Base-by-base conservation (phyloP, 305 asterid genomes). In the Rubia peregrina region DNA sequence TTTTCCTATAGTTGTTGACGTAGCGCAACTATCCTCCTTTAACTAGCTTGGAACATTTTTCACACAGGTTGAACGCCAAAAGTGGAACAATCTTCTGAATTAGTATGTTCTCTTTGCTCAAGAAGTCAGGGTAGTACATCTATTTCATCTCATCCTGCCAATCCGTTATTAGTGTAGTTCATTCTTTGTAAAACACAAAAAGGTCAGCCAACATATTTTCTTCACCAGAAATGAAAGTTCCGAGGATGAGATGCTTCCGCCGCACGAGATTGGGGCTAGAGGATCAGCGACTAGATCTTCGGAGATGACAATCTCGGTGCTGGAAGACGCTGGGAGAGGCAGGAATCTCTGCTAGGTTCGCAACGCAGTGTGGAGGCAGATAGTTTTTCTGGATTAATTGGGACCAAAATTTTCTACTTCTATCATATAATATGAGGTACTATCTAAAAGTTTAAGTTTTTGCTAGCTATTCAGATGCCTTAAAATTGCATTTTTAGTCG, bases 281-380 rank as follows among this genome's bases (percentile, higher is more conserved):
- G 88, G 86, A 71, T 85, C 90, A 65, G 59, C 79, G 60, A 80
- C 77, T 60, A 42, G 82, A 64, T 80, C 84, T 55, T 77, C 82
- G 22, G 85, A 73, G 36, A 84, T 79, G 1, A 80, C 89, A 9
- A 84, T 89, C 72, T 89, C 96, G 6, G 90, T 89, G 73, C 83
- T 89, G 53, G 96, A 89, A 75, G 96, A 93, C 49, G 89, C 74
- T 1, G 96, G 91, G 61, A 82, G 96, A 77, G 96, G 96, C 42
- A 83, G 96, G 70, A 93, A 89, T 85, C 91, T 89, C 30, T 82
- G 96, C 74, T 94, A 82, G 79, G 96, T 89, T 78, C 93, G 96
- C 80, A 89, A 87, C 75, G 93, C 91, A 10, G 85, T 89, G 71
- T 83, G 81, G 87, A 93, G 86, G 55, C 91, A 83, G 72, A 89